phyloP scores from a whole-genome alignment of 345 rosid genomes.

The Eutrema japonicum region DNA sequence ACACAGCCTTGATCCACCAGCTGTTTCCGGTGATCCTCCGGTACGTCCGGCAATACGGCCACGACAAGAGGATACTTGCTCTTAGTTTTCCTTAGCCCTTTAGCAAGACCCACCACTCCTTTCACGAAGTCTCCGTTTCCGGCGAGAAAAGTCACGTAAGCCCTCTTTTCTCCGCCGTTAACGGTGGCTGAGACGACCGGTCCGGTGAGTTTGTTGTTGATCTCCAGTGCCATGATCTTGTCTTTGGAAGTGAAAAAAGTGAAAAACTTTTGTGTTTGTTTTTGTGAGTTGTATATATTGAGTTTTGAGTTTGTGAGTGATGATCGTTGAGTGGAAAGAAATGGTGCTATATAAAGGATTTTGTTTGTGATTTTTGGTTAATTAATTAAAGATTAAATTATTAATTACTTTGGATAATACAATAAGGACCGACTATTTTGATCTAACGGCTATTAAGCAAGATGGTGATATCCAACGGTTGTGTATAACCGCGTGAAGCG shows the following conservation, averaged over 20 bases:
- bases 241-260: background rate
- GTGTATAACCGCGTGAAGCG: constrained; percentile 16
- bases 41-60: constrained; percentile 68
- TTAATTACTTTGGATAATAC: constrained; percentile 11
- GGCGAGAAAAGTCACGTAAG: constrained; percentile 66
- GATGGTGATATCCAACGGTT: constrained; percentile 30
- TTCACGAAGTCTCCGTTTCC: constrained; percentile 68
- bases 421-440: constrained; percentile 31
- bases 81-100: constrained; percentile 62
- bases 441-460: constrained; percentile 36
- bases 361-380: constrained; percentile 10
- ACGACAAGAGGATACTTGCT: constrained; percentile 70
- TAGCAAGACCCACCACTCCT: constrained; percentile 78
- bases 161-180: constrained; percentile 44
- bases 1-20: constrained; percentile 64
- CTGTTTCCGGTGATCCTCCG: constrained; percentile 61
- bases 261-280: background rate
- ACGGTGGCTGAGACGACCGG: background rate
- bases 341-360: constrained; percentile 37
- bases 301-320: constrained; percentile 20
- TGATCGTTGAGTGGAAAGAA: constrained; percentile 25
- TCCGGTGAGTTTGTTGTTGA: constrained; percentile 29
- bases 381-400: constrained; percentile 16
- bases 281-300: background rate
- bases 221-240: constrained; percentile 37